phyloP scores from a whole-genome alignment of 192 early-diverging fungal species.

The Chytriomyces sp. region DNA sequence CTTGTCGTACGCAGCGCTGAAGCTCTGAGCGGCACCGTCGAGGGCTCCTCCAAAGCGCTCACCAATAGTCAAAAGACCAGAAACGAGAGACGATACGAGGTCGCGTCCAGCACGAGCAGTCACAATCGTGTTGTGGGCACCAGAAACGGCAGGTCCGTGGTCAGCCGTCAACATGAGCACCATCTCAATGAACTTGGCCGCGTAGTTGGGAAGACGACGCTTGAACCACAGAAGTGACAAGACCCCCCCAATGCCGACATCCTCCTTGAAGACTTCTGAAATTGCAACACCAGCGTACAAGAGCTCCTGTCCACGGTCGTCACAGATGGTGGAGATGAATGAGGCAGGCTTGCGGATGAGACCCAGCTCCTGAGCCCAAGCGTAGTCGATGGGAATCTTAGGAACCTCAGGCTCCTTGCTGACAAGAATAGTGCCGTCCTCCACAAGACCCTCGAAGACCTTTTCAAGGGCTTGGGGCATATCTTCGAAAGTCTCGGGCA shows the following conservation, averaged over 20 bases:
- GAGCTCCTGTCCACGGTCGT: constrained; percentile 98
- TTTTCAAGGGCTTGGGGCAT: constrained; percentile 79
- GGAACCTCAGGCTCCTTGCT: constrained; percentile 87
- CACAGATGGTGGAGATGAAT: constrained; percentile 98
- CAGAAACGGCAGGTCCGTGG: constrained; percentile 97
- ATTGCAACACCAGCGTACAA: constrained; percentile 98
- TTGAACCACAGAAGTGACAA: constrained; percentile 98
- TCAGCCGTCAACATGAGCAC: constrained; percentile 99
- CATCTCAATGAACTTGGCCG: constrained; percentile 99
- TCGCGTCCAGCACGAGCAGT: constrained; percentile 97
- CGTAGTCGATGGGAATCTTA: constrained; percentile 99
- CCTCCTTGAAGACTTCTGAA: constrained; percentile 97
- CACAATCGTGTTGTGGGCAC: constrained; percentile 71
- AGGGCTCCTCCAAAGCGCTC: constrained; percentile 97
- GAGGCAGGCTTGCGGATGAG: constrained; percentile 97
- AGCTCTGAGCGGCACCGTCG: constrained; percentile 93
- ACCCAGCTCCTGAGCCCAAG: constrained; percentile 98
- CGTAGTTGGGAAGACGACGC: constrained; percentile 91
- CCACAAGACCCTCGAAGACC: constrained; percentile 78
- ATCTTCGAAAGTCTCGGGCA: constrained; percentile 96
- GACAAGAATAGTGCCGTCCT: constrained; percentile 69
- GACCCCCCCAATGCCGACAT: constrained; percentile 98
- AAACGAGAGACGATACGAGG: constrained; percentile 90
- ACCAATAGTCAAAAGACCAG: constrained; percentile 96
- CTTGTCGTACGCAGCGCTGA: constrained; percentile 92